These are phyloP conservation scores for Rhodosporidiobolus odoratus DNA, from an alignment of 768 basidiomycete genomes.

Conservation along the genomic window DNA sequence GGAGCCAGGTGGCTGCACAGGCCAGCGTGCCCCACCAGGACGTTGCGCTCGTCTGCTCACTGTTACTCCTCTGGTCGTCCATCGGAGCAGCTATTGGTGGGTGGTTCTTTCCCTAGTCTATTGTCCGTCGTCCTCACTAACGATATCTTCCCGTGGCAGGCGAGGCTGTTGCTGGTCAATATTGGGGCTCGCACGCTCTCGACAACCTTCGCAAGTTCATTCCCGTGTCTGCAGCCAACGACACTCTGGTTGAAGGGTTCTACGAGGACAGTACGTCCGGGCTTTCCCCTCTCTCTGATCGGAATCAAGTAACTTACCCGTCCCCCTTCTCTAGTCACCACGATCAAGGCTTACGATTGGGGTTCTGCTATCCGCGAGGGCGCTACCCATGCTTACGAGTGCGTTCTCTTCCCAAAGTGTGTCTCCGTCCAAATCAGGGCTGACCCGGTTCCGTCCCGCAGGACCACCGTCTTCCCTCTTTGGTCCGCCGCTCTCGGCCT, in stretches of 20 bases:
- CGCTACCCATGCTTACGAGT: constrained; percentile 28
- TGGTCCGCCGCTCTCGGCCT: constrained; percentile 43
- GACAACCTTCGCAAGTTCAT: constrained; percentile 40
- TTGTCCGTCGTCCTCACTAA: neutral
- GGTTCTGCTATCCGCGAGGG: constrained; percentile 16
- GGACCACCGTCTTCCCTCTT: constrained; percentile 41
- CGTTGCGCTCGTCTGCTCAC: neutral
- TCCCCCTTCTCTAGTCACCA: neutral
- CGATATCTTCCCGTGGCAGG: constrained; percentile 13
- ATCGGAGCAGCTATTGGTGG: neutral
- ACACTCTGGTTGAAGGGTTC: constrained; percentile 43
- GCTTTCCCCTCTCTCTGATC: neutral
- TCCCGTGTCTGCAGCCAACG: constrained; percentile 38
- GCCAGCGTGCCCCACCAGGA: neutral
- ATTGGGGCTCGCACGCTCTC: no score
- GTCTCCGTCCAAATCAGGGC: neutral
- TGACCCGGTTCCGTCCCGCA: neutral
- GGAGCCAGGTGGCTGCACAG: constrained; percentile 12
- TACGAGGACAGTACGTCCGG: constrained; percentile 39
- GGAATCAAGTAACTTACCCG: no score
- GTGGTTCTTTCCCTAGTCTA: no score
- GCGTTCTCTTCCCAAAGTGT: neutral
- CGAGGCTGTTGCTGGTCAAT: no score
- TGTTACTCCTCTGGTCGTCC: neutral
- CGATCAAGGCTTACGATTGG: constrained; percentile 33